phyloP scores from a whole-genome alignment of 2,329 filamentous ascomycete genomes.

The Elsinoe fawcettii region DNA sequence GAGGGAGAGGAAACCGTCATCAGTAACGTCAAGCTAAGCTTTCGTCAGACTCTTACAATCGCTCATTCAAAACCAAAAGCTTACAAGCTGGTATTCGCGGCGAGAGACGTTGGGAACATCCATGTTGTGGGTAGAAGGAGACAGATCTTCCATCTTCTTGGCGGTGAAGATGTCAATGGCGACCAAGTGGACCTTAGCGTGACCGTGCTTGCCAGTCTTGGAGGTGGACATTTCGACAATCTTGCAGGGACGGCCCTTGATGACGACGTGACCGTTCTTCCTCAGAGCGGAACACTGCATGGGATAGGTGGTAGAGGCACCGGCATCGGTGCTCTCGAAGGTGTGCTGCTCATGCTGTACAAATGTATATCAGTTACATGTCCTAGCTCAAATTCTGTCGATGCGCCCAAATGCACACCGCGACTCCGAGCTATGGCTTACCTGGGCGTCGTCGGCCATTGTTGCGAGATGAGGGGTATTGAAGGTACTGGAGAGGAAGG shows the following conservation, averaged over 20 bases:
- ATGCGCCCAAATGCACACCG: slow-evolving; percentile 1
- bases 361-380: slow-evolving; percentile 15
- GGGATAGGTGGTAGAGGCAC: slow-evolving; percentile 86
- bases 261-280: slow-evolving; percentile 98
- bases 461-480: slow-evolving; percentile 15
- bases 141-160: slow-evolving; percentile 99
- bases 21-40: slow-evolving; percentile 77
- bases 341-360: slow-evolving; percentile 49
- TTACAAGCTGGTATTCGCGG: slow-evolving; percentile 88
- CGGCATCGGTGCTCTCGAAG: slow-evolving; percentile 94
- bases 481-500: not conserved
- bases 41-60: not conserved
- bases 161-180: slow-evolving; percentile 98
- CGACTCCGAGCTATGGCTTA: slow-evolving; percentile 16
- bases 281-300: slow-evolving; percentile 99
- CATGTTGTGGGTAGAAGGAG: slow-evolving; percentile 95
- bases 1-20: slow-evolving; percentile 90
- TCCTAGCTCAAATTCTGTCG: slow-evolving; percentile 14
- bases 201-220: slow-evolving; percentile 99
- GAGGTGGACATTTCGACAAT: slow-evolving; percentile 99
- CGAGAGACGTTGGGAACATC: slow-evolving; percentile 91
- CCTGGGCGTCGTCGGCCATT: slow-evolving; percentile 27
- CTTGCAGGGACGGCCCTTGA: slow-evolving; percentile 99
- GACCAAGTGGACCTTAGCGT: slow-evolving; percentile 99
- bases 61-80: slow-evolving; percentile 32